Base-by-base conservation (phyloP, 768 basidiomycete species). In the Cantharellus anzutake region DNA sequence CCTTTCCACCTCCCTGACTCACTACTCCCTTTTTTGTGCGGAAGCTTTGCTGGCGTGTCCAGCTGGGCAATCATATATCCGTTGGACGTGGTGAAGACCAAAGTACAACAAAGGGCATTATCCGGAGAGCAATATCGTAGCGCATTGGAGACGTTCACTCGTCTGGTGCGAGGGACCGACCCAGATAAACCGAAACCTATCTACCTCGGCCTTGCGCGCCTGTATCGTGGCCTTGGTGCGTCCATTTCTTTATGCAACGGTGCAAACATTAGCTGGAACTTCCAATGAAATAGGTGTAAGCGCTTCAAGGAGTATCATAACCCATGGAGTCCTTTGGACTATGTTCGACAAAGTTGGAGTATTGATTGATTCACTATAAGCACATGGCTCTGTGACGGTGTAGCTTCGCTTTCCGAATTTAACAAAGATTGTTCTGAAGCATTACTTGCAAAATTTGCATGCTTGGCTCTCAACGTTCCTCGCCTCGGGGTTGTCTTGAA, bases 261-360 rank as follows among this genome's bases (percentile, higher is more conserved):
- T 55, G 52, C 35, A 11, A 7, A 11, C 14, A 7, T 7, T 37
- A 37, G 7, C 7, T 37, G 5, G 41, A 3, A 34, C 16, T 53
- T 41, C 40, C 20, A 11, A 11, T 55, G 14, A 11, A 4, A n/a
- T 34, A 63, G 62, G 62, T 41, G 87, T 99, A 63, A 94, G 90
- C 63, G 93, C 93, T 44, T 70, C 88, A 57, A 80, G 96, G 58
- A 92, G 86, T 65, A 84, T 94, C 66, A 87, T 91, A 40, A 94
- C 91, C 4, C 93, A 96, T 64, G 93, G 93, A 29, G 74, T 94
- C 42, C 74, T 93, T 57, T 96, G 92, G 92, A 94, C 92, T 4
- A 75, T 96, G 62, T 91, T 92, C 69, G 92, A 96, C 60, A 64
- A 62, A 37, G 67, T 68, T 0, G 64, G 67, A 14, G 48, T 48